Evolutionary conservation across 345 rosid genomes (phyloP), one percentile per base, ranked within the genome.

Genomic region (Zanthoxylum bungeanum): DNA sequence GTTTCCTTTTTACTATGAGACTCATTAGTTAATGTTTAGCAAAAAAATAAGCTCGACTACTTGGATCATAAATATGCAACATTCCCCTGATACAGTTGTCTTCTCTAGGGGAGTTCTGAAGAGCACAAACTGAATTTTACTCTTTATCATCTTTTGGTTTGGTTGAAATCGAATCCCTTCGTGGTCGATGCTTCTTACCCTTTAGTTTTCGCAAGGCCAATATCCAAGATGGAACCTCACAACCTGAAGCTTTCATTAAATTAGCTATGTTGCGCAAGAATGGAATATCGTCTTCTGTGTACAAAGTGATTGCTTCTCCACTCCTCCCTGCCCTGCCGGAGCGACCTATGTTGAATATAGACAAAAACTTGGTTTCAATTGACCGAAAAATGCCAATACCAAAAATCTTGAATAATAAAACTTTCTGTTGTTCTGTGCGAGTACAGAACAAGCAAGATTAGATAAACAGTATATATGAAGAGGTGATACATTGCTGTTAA

Each of bases 141-240:
- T 74, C 77, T 66, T 79, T 62, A 25, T 77, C 73, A 66, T 78
- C 85, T 72, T 84, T 77, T 22, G 91, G 98, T 72, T 76, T 76
- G 22, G 93, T 85, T 61, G 90, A 87, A 68, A 95, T 92, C 0
- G 92, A 72, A 12, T 88, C 97, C 71, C 98, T 83, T 55, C 59
- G 78, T 0, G 97, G 98, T 25, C 91, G 79, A 80, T 92, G 97
- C 87, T 84, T 87, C 86, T 72, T 90, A 93, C 99, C 91, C 76
- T 84, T 92, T 78, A 66, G 69, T 72, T 92, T 90, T 60, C 79
- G 83, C 82, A 94, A 66, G 75, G 85, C 72, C 86, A 78, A 63
- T 72, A 94, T 83, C 98, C 97, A 92, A 7, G 92, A 79, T 1
- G 99, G 99, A 62, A 95, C 95, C 84, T 88, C 97, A 28, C 98